A percentile compares a stretch with the other conserved stretches of the same genome.
These are phyloP conservation scores for Claviceps sp. DNA, from an alignment of 2,329 filamentous ascomycete genomes.

Conservation along the genomic window DNA sequence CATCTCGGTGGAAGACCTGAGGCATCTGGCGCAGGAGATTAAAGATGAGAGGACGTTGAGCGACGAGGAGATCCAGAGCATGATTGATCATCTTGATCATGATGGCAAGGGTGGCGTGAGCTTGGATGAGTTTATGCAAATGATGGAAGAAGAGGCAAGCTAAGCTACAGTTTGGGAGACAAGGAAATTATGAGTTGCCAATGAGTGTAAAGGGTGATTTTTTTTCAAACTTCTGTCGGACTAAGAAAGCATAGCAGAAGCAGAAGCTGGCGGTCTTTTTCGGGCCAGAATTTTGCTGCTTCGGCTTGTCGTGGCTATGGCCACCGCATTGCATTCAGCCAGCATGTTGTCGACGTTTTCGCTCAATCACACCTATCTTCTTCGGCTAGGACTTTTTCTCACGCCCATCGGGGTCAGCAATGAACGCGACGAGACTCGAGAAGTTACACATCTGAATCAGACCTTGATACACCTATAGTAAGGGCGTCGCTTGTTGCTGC, in stretches of 20 bases:
- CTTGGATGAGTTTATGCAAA: constrained; percentile 55
- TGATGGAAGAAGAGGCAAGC: constrained; percentile 37
- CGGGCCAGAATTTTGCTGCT: not conserved
- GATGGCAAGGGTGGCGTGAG: constrained; percentile 75
- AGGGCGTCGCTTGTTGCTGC: not conserved
- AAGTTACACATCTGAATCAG: not conserved
- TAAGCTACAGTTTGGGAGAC: constrained; percentile 3
- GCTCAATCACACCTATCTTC: not conserved
- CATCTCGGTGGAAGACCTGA: constrained; percentile 78
- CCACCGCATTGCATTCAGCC: not conserved
- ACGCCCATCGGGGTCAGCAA: too few relatives aligned
- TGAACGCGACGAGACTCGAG: too few relatives aligned
- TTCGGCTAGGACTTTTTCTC: too few relatives aligned
- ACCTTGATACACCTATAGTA: not conserved
- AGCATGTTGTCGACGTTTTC: not conserved
- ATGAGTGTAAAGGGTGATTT: not conserved
- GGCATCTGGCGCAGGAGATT: constrained; percentile 76
- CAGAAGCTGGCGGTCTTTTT: not conserved
- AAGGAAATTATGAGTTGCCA: not conserved
- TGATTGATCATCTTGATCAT: constrained; percentile 97
- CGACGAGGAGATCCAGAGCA: constrained; percentile 82
- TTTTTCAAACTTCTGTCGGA: not conserved
- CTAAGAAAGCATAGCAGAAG: not conserved
- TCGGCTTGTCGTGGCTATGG: not conserved
- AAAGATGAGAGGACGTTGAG: constrained; percentile 69